Evolutionary conservation across 495 filamentous ascomycete species (phyloP).

Genomic region (Glonium stellatum): DNA sequence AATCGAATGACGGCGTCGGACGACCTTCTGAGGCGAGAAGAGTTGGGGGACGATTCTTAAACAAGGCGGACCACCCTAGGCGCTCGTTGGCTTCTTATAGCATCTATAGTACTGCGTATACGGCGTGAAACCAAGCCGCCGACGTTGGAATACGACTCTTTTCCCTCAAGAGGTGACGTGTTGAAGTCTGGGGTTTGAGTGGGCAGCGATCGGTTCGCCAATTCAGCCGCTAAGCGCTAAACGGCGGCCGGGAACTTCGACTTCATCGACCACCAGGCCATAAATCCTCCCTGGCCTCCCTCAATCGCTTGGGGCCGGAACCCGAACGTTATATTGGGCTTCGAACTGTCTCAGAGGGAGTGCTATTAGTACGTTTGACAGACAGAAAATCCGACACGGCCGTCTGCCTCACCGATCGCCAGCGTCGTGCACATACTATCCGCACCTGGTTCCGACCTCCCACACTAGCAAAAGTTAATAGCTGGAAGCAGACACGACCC

Average conservation of each 20-base stretch:
- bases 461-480: background rate
- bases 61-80: no score
- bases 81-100: no score
- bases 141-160: background rate
- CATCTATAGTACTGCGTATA: no score
- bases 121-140: no score
- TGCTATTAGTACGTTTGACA: background rate
- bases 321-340: background rate
- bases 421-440: no score
- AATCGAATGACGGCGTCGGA: background rate
- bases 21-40: background rate
- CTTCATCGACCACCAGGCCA: background rate
- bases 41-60: no score
- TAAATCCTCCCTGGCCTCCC: background rate
- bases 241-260: background rate
- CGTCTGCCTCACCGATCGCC: no score
- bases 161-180: background rate
- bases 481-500: background rate
- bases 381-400: background rate
- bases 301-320: background rate
- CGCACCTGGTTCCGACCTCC: background rate
- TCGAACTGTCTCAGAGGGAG: background rate
- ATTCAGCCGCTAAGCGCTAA: conserved; percentile 1
- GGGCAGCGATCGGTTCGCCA: background rate
- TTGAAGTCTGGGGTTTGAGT: background rate